Evolutionary conservation across 805 yeast genomes (phyloP).

Genomic region (Kodamaea nitidulidarum): DNA sequence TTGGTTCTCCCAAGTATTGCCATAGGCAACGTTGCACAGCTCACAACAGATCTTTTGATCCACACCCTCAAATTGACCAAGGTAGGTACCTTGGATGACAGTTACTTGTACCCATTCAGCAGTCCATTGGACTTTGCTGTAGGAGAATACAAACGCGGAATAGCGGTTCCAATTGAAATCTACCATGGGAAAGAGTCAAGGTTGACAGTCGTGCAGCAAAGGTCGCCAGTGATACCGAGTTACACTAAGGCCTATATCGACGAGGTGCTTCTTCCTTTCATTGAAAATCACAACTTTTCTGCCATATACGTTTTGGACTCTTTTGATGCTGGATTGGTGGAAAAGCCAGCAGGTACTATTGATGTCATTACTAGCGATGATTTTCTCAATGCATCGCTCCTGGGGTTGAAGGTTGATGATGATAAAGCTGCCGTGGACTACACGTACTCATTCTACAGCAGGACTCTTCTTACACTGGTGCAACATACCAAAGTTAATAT

Average conservation of each 20-base stretch:
- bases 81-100: constrained; percentile 55
- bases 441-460: constrained; percentile 7
- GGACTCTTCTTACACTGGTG: constrained; percentile 5
- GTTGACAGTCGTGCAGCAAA: constrained; percentile 66
- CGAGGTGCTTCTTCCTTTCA: constrained; percentile 49
- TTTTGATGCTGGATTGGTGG: constrained; percentile 58
- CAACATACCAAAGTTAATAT: constrained; percentile 16
- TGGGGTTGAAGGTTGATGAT: constrained; percentile 21
- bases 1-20: constrained; percentile 79
- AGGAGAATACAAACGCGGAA: constrained; percentile 21
- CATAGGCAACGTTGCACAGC: constrained; percentile 86
- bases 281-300: constrained; percentile 36
- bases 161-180: constrained; percentile 65
- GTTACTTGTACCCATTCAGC: constrained; percentile 71
- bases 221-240: constrained; percentile 81
- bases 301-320: constrained; percentile 63
- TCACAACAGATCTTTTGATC: constrained; percentile 67
- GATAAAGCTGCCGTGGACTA: constrained; percentile 11
- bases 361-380: constrained; percentile 29
- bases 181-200: constrained; percentile 41
- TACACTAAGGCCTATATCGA: constrained; percentile 46
- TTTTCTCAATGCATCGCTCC: constrained; percentile 27
- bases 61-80: constrained; percentile 54
- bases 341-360: constrained; percentile 20
- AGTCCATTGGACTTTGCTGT: constrained; percentile 61